Evolutionary conservation across 768 basidiomycete species (phyloP), one percentile per base, ranked within the genome.

Genomic region (Boletales sp.): DNA sequence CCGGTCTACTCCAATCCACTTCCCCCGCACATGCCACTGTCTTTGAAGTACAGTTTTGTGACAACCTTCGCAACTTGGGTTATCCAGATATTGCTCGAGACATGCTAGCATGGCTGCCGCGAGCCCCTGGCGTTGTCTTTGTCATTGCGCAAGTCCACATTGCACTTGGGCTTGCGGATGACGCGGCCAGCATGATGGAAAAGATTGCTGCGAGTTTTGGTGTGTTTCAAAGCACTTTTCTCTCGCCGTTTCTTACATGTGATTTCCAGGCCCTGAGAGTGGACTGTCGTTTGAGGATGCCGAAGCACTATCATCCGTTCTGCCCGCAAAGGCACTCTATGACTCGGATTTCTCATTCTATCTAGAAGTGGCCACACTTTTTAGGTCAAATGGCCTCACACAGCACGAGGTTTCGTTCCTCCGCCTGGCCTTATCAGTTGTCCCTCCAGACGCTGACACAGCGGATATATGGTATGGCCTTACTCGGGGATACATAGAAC

Each of bases 401-500:
- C 72, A 72, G 19, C 74, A 87, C 29, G 86, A 92, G 57, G 81
- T 89, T 30, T 66, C 70, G 19, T 97, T 95, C 64, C 80, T 87
- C 41, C 82, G 85, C 55, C 73, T 91, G 31, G 91, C 94, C 10
- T 76, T 97, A 51, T 84, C 86, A n/a, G 78, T 78, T 44, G 82
- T 82, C 7, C 74, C 79, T 17, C 56, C 68, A 29, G 77, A 72
- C 17, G 67, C 68, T 15, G 80, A 86, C 54, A 82, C 80, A 10
- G 74, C 79, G 40, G 75, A 83, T n/a, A 67, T 97, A 19, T 95
- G 94, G 93, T 77, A 75, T 53, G 84, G 74, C 50, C 74, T 94
- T 17, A 89, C 87, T 67, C 80, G 84, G 61, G 87, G 88, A 27
- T 79, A 84, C 46, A 82, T 81, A 17, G 85, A 87, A 42, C 71